These are phyloP conservation scores for Pisolithus thermaeus DNA, from an alignment of 1,284 basidiomycete genomes.

Conservation along the genomic window DNA sequence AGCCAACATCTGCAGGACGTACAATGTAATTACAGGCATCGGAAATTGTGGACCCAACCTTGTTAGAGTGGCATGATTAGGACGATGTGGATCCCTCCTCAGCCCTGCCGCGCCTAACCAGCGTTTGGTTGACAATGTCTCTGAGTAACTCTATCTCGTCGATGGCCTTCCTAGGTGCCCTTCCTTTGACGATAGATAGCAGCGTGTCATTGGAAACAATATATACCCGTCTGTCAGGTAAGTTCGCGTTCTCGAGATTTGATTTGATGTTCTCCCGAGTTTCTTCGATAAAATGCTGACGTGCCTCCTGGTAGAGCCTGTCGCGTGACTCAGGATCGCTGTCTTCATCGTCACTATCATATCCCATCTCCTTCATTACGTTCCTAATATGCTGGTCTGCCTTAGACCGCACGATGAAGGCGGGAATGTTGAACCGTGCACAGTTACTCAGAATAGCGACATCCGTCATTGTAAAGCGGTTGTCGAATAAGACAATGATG, in stretches of 20 bases:
- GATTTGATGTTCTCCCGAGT: conserved; percentile 15
- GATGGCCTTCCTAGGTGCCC: conserved; percentile 1
- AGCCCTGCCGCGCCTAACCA: too few species aligned
- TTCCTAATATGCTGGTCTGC: conserved; percentile 13
- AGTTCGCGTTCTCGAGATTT: conserved; percentile 16
- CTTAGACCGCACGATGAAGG: conserved; percentile 15
- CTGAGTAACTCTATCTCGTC: background rate
- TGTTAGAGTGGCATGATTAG: background rate
- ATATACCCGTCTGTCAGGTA: conserved; percentile 18
- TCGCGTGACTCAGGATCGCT: conserved; percentile 1
- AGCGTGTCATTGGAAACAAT: conserved; percentile 15
- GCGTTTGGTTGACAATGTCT: background rate
- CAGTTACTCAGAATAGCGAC: conserved; percentile 12
- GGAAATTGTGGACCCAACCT: background rate
- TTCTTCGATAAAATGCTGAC: conserved; percentile 11
- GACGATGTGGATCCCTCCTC: too few species aligned
- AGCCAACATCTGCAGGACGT: too few species aligned
- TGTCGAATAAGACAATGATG: conserved; percentile 13
- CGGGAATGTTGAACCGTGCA: conserved; percentile 11
- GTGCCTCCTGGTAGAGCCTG: conserved; percentile 3
- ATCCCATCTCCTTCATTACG: conserved; percentile 10
- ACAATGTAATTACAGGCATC: too few species aligned
- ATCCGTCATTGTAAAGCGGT: conserved; percentile 14
- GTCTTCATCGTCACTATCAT: conserved; percentile 16
- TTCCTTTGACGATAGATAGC: conserved; percentile 6